Evolutionary conservation across 495 filamentous ascomycete species (phyloP).

Genomic region (Podospora didyma): DNA sequence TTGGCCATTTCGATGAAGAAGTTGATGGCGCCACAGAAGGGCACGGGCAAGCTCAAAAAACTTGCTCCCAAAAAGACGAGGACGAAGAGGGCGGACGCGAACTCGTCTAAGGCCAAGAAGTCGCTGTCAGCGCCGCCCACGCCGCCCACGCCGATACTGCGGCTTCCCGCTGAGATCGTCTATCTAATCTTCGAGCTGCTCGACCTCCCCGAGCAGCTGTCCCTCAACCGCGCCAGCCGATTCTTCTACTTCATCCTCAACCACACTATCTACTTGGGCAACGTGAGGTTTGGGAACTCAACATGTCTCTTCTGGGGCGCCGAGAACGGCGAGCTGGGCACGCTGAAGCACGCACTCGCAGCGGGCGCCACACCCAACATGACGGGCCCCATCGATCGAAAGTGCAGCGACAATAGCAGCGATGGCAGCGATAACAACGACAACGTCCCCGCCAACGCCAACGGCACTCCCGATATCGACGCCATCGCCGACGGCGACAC

Average conservation of each 20-base stretch:
- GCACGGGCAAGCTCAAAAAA: constrained; percentile 7
- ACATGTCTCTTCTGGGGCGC: not conserved
- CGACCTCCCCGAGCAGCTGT: constrained; percentile 13
- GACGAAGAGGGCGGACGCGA: constrained; percentile 10
- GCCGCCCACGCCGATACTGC: constrained; percentile 4
- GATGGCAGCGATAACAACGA: not conserved
- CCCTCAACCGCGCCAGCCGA: constrained; percentile 14
- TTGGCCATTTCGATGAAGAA: not conserved
- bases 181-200: constrained; percentile 24
- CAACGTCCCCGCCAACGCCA: not conserved
- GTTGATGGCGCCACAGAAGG: constrained; percentile 10
- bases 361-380: constrained; percentile 23
- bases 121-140: constrained; percentile 2
- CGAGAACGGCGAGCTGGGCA: constrained; percentile 19
- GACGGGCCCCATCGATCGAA: constrained; percentile 12
- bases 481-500: constrained; percentile 2
- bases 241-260: constrained; percentile 18
- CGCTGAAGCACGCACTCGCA: constrained; percentile 21
- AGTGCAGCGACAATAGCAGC: constrained; percentile 1
- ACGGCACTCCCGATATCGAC: not conserved
- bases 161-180: constrained; percentile 23
- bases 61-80: constrained; percentile 4
- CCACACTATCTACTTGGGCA: constrained; percentile 18
- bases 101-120: constrained; percentile 4
- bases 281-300: constrained; percentile 12